Percentiles rank a stretch among this genome's conserved stretches.
These are phyloP conservation scores for Tylopilus subfusipes DNA, from an alignment of 768 basidiomycete genomes.

Conservation along the genomic window DNA sequence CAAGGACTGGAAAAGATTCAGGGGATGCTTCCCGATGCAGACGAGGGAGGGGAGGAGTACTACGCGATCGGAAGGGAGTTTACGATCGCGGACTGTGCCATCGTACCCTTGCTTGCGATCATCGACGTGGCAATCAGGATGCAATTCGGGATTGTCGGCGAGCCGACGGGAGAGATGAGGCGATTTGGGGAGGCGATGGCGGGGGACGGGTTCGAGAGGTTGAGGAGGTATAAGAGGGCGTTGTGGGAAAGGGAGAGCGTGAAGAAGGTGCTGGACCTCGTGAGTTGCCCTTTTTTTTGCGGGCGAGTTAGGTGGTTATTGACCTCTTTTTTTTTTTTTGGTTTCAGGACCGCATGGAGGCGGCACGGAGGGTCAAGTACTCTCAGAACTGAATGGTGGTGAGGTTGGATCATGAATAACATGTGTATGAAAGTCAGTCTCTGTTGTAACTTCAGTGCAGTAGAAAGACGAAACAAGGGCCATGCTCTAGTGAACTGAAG, in stretches of 20 bases:
- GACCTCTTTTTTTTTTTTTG: not conserved
- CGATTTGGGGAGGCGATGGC: slow-evolving; percentile 41
- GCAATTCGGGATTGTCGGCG: slow-evolving; percentile 42
- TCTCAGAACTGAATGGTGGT: not conserved
- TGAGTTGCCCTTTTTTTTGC: not conserved
- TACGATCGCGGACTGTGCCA: slow-evolving; percentile 57
- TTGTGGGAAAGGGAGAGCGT: slow-evolving; percentile 39
- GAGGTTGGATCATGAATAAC: not conserved
- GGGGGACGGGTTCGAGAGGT: slow-evolving; percentile 42
- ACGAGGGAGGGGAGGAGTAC: slow-evolving; percentile 38
- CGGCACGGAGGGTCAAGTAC: not conserved
- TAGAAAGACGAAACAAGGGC: too few relatives aligned
- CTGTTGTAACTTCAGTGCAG: not conserved
- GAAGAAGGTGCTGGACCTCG: slow-evolving; percentile 7
- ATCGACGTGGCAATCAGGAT: slow-evolving; percentile 40
- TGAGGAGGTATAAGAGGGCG: slow-evolving; percentile 46
- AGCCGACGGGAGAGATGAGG: slow-evolving; percentile 40
- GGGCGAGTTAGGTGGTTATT: not conserved
- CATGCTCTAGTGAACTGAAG: too few relatives aligned
- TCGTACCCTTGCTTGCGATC: slow-evolving; percentile 54
- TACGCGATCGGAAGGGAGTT: slow-evolving; percentile 39
- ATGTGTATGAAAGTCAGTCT: not conserved
- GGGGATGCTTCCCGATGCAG: slow-evolving; percentile 31
- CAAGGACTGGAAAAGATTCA: slow-evolving; percentile 8
- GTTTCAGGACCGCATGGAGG: slow-evolving; percentile 6